Evolutionary conservation across 2,329 filamentous ascomycete genomes (phyloP).

Genomic region (Amylocarpus encephaloides): DNA sequence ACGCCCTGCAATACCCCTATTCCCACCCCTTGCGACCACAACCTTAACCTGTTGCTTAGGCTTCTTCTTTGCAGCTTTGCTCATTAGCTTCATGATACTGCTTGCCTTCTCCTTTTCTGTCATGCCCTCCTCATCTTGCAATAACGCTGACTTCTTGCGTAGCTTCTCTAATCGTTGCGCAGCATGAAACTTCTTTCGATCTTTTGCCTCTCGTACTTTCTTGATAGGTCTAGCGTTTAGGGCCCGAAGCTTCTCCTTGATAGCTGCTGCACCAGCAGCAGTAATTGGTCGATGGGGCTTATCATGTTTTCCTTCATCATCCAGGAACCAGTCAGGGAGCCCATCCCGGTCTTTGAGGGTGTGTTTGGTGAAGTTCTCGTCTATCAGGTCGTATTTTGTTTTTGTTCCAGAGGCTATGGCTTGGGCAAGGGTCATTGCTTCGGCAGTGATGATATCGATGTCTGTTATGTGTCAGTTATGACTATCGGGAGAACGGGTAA

Average conservation of each 20-base stretch:
- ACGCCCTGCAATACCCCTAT: slow-evolving; percentile 78
- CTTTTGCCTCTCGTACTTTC: slow-evolving; percentile 95
- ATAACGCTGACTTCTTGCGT: slow-evolving; percentile 89
- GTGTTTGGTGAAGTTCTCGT: slow-evolving; percentile 91
- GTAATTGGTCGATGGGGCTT: slow-evolving; percentile 82
- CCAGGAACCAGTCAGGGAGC: slow-evolving; percentile 94
- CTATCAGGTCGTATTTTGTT: slow-evolving; percentile 70
- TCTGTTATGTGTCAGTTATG: slow-evolving; percentile 44
- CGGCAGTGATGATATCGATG: slow-evolving; percentile 98
- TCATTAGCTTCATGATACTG: slow-evolving; percentile 74
- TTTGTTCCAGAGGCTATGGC: slow-evolving; percentile 82
- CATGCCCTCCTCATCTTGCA: slow-evolving; percentile 84
- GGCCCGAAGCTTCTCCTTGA: slow-evolving; percentile 89
- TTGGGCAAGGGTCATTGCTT: slow-evolving; percentile 96
- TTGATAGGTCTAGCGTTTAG: slow-evolving; percentile 97
- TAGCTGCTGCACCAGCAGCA: slow-evolving; percentile 81
- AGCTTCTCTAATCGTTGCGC: slow-evolving; percentile 88
- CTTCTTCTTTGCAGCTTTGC: slow-evolving; percentile 79
- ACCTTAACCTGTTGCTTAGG: slow-evolving; percentile 76
- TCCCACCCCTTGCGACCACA: slow-evolving; percentile 79
- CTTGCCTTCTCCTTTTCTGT: slow-evolving; percentile 94
- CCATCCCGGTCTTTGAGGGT: slow-evolving; percentile 87
- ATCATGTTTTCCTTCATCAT: slow-evolving; percentile 82
- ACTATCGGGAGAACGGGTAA: background rate
- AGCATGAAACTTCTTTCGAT: slow-evolving; percentile 93